These are phyloP conservation scores for Asterochloris erici DNA, from an alignment of 139 green algal genomes.

Conservation along the genomic window DNA sequence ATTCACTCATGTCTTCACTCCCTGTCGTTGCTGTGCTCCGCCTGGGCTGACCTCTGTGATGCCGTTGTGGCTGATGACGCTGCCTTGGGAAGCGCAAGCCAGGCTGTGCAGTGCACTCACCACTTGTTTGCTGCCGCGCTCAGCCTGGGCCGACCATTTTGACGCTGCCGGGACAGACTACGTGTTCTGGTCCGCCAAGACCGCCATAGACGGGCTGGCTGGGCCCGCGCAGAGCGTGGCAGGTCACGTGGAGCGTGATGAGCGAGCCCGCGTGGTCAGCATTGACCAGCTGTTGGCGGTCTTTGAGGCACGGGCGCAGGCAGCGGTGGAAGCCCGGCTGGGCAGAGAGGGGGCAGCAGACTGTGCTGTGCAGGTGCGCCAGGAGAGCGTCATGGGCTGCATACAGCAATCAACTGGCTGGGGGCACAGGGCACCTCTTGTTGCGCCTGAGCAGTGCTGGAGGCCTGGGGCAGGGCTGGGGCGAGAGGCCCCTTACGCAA, in stretches of 20 bases:
- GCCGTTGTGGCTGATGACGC: too few species aligned
- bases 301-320: constrained; percentile 25
- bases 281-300: constrained; percentile 44
- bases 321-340: constrained; percentile 20
- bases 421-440: too few species aligned
- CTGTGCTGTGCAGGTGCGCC: neutral
- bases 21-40: too few species aligned
- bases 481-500: too few species aligned
- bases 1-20: too few species aligned
- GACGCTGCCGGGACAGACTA: constrained; percentile 59
- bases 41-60: too few species aligned
- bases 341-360: constrained; percentile 3
- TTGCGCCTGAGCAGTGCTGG: too few species aligned
- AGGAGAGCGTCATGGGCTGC: neutral
- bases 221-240: neutral
- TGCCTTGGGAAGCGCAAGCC: too few species aligned
- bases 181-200: constrained; percentile 79
- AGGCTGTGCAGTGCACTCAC: too few species aligned
- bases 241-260: constrained; percentile 17
- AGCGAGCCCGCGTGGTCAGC: constrained; percentile 35
- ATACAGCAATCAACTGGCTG: too few species aligned
- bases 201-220: constrained; percentile 25
- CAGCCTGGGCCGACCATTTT: constrained; percentile 87
- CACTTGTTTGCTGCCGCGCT: neutral
- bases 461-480: too few species aligned